Evolutionary conservation across 805 yeast genomes (phyloP).

Genomic region (Candida odintsovae): DNA sequence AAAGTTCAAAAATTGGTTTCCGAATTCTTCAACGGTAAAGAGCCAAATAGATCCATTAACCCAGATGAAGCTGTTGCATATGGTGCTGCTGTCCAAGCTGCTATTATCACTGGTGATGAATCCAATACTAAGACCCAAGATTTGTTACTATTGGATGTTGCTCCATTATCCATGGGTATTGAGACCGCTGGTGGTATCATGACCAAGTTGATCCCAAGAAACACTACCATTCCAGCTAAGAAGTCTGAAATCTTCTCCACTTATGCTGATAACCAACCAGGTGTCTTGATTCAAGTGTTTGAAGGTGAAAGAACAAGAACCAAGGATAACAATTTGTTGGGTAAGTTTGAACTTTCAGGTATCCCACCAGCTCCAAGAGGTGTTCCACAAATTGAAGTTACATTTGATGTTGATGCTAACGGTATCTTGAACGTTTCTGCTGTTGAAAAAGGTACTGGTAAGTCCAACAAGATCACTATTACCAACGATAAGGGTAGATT

Average conservation of each 20-base stretch:
- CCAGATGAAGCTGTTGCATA: slow-evolving; percentile 99
- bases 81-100: slow-evolving; percentile 99
- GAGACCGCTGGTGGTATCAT: slow-evolving; percentile 99
- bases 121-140: slow-evolving; percentile 94
- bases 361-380: slow-evolving; percentile 99
- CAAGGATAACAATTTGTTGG: slow-evolving; percentile 93
- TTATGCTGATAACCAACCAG: slow-evolving; percentile 98
- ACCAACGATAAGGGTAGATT: slow-evolving; percentile 99
- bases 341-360: slow-evolving; percentile 95
- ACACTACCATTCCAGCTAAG: slow-evolving; percentile 98
- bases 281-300: slow-evolving; percentile 96
- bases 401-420: slow-evolving; percentile 94
- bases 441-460: slow-evolving; percentile 98
- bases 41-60: slow-evolving; percentile 96
- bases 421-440: slow-evolving; percentile 97
- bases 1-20: slow-evolving; percentile 95
- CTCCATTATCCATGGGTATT: slow-evolving; percentile 97
- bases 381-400: slow-evolving; percentile 97
- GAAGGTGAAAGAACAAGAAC: slow-evolving; percentile 99
- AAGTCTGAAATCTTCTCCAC: slow-evolving; percentile 98
- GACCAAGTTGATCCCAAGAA: slow-evolving; percentile 98
- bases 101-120: slow-evolving; percentile 94
- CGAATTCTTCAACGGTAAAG: slow-evolving; percentile 97
- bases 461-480: slow-evolving; percentile 92
- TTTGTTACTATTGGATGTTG: slow-evolving; percentile 93